Conservation (phyloP, 169 alveolate species). For the Amoebophrya sp. region DNA sequence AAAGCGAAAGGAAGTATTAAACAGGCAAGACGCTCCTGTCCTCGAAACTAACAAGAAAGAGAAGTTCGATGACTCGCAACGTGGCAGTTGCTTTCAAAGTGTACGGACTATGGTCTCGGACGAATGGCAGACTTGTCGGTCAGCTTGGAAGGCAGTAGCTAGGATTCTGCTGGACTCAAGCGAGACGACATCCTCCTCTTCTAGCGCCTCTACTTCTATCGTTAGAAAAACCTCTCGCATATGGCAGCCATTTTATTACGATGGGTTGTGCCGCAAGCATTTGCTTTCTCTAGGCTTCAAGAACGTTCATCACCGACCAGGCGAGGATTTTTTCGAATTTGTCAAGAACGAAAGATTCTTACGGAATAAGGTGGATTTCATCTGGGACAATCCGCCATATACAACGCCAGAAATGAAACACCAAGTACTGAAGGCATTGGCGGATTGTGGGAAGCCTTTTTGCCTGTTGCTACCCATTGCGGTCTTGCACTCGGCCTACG, state of each 20-base stretch:
- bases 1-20: neutral
- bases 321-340: neutral
- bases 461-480: slow-evolving; percentile 3
- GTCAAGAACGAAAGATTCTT: neutral
- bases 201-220: neutral
- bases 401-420: neutral
- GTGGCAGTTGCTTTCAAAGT: neutral
- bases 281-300: neutral
- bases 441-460: neutral
- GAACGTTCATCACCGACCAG: neutral
- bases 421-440: neutral
- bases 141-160: neutral
- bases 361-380: neutral
- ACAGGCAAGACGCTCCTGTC: neutral
- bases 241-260: neutral
- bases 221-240: neutral
- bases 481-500: neutral
- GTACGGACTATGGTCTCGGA: neutral
- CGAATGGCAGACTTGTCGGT: slow-evolving; percentile 1
- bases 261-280: neutral
- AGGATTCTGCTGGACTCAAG: neutral
- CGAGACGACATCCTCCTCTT: neutral
- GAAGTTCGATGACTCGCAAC: neutral
- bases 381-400: slow-evolving; percentile 23
- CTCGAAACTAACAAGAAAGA: neutral